A percentile compares a stretch with the other conserved stretches of the same genome.
phyloP scores from a whole-genome alignment of 192 early-diverging fungal species.

The Coemansia sp. region DNA sequence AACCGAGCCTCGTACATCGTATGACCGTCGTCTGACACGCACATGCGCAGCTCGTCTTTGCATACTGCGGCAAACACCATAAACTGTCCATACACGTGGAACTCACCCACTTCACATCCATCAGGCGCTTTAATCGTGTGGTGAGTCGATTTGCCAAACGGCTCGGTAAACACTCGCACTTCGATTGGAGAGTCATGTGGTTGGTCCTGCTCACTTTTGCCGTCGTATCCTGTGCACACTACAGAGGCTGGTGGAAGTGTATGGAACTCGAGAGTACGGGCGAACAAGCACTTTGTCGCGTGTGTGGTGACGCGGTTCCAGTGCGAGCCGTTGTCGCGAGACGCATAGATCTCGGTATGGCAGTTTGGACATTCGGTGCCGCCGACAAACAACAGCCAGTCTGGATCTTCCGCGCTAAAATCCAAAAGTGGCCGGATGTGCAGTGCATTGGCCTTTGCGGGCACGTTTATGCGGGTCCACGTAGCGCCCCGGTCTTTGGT shows the following conservation, averaged over 20 bases:
- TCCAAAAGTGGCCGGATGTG: conserved; percentile 71
- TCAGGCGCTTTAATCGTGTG: conserved; percentile 17
- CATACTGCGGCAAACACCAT: conserved; percentile 26
- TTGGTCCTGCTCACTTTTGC: conserved; percentile 58
- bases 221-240: conserved; percentile 67
- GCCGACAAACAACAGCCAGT: conserved; percentile 86
- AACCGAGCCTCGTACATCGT: conserved; percentile 74
- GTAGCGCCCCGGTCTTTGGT: conserved; percentile 62
- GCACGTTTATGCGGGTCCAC: conserved; percentile 57
- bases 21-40: conserved; percentile 74
- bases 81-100: conserved; percentile 44
- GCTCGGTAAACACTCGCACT: conserved; percentile 58
- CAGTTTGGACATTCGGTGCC: conserved; percentile 57
- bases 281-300: conserved; percentile 86
- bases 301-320: conserved; percentile 81
- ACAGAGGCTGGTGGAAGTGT: conserved; percentile 67
- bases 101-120: conserved; percentile 23
- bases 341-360: conserved; percentile 71
- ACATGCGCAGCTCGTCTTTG: conserved; percentile 58
- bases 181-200: conserved; percentile 58
- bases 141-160: conserved; percentile 19
- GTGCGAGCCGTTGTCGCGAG: conserved; percentile 65
- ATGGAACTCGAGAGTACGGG: conserved; percentile 58
- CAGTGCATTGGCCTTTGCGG: conserved; percentile 63
- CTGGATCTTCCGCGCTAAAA: conserved; percentile 82